Base-by-base conservation (phyloP, 129 eudicot genomes). In the Kitagawia praeruptora region DNA sequence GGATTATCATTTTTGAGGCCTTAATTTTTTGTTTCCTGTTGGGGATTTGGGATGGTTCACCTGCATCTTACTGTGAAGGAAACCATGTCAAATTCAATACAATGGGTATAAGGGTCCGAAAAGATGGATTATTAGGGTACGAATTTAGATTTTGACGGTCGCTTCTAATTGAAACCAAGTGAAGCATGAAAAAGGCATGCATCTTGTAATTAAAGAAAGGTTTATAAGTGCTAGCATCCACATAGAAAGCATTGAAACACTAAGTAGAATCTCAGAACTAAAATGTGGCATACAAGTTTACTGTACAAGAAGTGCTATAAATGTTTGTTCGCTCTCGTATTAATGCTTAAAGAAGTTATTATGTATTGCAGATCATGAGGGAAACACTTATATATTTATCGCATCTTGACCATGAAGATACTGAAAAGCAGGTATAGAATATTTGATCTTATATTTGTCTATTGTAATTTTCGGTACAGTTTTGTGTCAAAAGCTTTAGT, bases 361-460 rank as follows among this genome's bases (percentile, higher is more conserved):
- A 67, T 75, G 40, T 73, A n/a, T 61, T 92, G 87, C 96, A 96
- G 99, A 92, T 90, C 81, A 96, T 96, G 99, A 85, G 98, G 86
- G 99, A 96, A 78, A 92, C 98, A 66, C 90, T 96, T 71, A 89
- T 96, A 70, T 96, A 92, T 81, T 84, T 96, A 84, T 85, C 99
- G 38, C 98, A 96, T 85, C 99, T 96, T 85, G 99, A 96, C 73
- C 99, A 96, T 66, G 98, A 96, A 25, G 99, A 96, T 83, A 96
- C 99, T 53, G 99, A 96, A 86, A 96, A 92, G 81, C 99, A 92
- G 99, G 99, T 96, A 79, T 64, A 23, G 2, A 21, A 16, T 48
- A 78, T 39, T 5, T 71, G 38, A 4, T 63, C 37, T 63, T n/a
- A 27, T 9, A 25, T 27, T 63, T 40, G 3, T 31, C 40, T 11